Evolutionary conservation across 495 filamentous ascomycete species (phyloP), one percentile per base, ranked within the genome.

Genomic region (Neurospora intermedia): DNA sequence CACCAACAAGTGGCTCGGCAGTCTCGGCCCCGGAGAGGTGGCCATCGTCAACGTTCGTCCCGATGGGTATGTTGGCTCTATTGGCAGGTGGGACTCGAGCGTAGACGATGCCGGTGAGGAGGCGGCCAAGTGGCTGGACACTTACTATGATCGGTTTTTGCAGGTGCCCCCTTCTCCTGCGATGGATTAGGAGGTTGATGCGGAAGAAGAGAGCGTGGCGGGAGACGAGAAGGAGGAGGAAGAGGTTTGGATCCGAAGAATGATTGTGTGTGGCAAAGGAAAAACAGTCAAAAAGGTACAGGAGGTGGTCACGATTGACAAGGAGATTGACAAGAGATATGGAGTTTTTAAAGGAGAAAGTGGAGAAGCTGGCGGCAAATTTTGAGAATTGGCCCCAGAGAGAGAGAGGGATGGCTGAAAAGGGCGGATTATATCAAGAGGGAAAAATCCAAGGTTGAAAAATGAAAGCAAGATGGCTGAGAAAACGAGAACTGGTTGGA

Each of bases 1-100:
- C 74, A 88, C 86, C 20, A 82, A 83, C 66, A 90, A 88, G 77
- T 93, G 90, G 90, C 81, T 89, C 39, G 90, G 88, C n/a, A 82
- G 80, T 27, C 72, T 91, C 23, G 79, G 78, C 0, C 80, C 80
- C 2, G 82, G 84, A 8, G 83, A 89, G 71, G 85, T 88, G 16
- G 85, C 84, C 38, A 84, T 91, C 39, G 85, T 89, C 62, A 87
- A 88, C 76, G 85, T 92, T 6, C 84, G 91, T 41, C 90, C 90
- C 2, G 91, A 92, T 79, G 90, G 90, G 35, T 92, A 92, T 80
- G 85, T 91, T 31, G 90, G 90, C 10, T 80, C 83, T 20, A 83
- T 89, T 41, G 83, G 84, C 15, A 80, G 81, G 23, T 92, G 87
- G 88, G 81, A 82, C 69, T 78, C 82, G 6, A 81, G 78, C 35